These are phyloP conservation scores for Rhododendron kiyosumense DNA, from an alignment of 148 eudicot species.

Conservation along the genomic window DNA sequence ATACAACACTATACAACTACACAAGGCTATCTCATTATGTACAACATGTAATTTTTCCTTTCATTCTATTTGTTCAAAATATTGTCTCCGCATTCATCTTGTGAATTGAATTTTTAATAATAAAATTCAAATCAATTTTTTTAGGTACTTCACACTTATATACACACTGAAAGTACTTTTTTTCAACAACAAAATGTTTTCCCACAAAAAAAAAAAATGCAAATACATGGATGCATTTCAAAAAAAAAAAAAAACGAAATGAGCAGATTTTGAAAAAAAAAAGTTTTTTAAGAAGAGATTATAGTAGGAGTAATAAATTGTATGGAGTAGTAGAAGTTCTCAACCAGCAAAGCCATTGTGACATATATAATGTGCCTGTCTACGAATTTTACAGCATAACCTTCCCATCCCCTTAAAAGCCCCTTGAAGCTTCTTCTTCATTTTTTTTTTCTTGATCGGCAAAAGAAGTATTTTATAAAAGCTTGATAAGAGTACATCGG, in stretches of 20 bases:
- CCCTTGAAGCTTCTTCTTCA: not conserved
- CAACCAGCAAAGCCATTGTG: not conserved
- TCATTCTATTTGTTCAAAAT: not conserved
- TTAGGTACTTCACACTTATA: too few relatives aligned
- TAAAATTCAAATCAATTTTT: not conserved
- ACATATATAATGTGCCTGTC: not conserved
- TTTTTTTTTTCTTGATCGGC: too few relatives aligned
- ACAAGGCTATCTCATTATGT: too few relatives aligned
- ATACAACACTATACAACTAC: too few relatives aligned
- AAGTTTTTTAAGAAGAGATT: too few relatives aligned
- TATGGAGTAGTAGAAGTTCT: too few relatives aligned
- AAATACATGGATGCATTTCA: too few relatives aligned
- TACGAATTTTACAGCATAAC: not conserved
- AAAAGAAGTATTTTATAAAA: too few relatives aligned
- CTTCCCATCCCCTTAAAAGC: not conserved
- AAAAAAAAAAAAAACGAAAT: too few relatives aligned
- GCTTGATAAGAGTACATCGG: too few relatives aligned
- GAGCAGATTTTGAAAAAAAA: too few relatives aligned
- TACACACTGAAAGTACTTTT: not conserved
- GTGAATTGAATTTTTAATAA: not conserved
- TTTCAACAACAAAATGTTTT: not conserved
- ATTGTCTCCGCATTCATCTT: not conserved
- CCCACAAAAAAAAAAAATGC: not conserved
- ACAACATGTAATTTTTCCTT: not conserved
- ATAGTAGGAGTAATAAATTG: too few relatives aligned